phyloP scores from a whole-genome alignment of 371 early-diverging fungal species.

The Syncephalastrum monosporum region DNA sequence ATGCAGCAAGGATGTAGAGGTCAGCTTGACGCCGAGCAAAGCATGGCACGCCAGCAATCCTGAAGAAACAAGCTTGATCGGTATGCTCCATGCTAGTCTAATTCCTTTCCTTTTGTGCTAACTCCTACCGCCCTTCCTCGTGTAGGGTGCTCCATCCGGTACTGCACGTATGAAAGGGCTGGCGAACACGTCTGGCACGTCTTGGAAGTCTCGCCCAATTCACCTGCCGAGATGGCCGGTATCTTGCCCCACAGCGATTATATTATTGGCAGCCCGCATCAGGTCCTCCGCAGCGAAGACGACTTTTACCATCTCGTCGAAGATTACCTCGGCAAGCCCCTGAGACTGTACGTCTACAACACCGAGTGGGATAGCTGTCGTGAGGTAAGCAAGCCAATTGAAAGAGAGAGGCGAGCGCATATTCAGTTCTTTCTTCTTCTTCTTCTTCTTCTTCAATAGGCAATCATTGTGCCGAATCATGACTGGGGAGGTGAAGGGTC shows the following conservation, averaged over 20 bases:
- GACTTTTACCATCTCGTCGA: conserved; percentile 63
- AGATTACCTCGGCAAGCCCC: conserved; percentile 52
- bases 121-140: conserved; percentile 1
- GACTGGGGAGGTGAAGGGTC: conserved; percentile 74
- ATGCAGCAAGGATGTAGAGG: conserved; percentile 29
- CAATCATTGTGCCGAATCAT: conserved; percentile 65
- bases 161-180: conserved; percentile 67
- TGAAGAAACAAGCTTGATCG: conserved; percentile 38
- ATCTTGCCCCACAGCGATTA: conserved; percentile 64
- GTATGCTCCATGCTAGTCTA: conserved; percentile 1
- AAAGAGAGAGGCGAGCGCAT: too few relatives aligned
- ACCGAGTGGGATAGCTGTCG: conserved; percentile 62
- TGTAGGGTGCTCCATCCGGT: conserved; percentile 71
- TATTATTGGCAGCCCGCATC: conserved; percentile 65
- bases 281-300: conserved; percentile 53
- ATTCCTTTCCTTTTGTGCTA: conserved; percentile 13
- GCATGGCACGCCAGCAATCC: conserved; percentile 49
- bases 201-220: conserved; percentile 56
- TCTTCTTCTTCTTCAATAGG: conserved; percentile 24
- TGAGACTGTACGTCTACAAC: conserved; percentile 65
- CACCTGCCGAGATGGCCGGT: conserved; percentile 70
- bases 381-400: conserved; percentile 39
- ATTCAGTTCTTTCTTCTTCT: too few relatives aligned
- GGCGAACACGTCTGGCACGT: conserved; percentile 77
- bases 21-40: conserved; percentile 53